These are phyloP conservation scores for Helotiales sp. DNA, from an alignment of 2,329 filamentous ascomycete genomes.

Conservation along the genomic window DNA sequence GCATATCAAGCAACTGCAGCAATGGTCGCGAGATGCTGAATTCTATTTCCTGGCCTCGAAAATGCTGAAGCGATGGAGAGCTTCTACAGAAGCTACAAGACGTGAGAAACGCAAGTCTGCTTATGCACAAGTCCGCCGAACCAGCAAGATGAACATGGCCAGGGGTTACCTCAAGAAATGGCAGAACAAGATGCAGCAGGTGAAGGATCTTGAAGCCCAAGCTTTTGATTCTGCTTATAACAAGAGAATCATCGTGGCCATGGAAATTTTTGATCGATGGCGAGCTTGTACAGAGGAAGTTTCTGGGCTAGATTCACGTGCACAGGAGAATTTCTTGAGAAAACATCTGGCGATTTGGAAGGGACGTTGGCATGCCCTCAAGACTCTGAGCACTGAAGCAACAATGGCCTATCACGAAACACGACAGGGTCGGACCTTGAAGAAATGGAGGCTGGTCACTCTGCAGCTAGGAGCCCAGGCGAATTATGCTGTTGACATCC, in stretches of 20 bases:
- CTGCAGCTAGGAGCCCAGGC: conserved; percentile 30
- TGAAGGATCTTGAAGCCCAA: conserved; percentile 31
- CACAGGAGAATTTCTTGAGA: conserved; percentile 23
- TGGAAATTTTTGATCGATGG: conserved; percentile 35
- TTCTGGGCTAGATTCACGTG: conserved; percentile 28
- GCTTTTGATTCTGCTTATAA: conserved; percentile 27
- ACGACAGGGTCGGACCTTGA: conserved; percentile 27
- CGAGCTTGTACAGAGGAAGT: conserved; percentile 29
- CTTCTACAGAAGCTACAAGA: conserved; percentile 27
- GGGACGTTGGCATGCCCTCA: conserved; percentile 22
- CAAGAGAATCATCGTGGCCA: conserved; percentile 28
- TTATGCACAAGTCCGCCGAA: conserved; percentile 33
- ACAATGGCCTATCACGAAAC: conserved; percentile 31
- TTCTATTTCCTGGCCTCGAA: conserved; percentile 34
- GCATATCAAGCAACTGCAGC: conserved; percentile 27
- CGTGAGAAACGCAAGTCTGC: conserved; percentile 34
- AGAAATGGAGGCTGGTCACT: conserved; percentile 33
- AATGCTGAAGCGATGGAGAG: conserved; percentile 32
- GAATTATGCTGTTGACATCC: conserved; percentile 31
- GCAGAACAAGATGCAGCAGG: conserved; percentile 24
- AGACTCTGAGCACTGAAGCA: conserved; percentile 30
- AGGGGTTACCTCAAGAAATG: conserved; percentile 28
- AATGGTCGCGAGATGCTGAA: conserved; percentile 28
- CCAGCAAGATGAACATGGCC: conserved; percentile 31
- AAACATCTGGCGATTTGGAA: conserved; percentile 32